A percentile compares a stretch with the other conserved stretches of the same genome.
phyloP scores from a whole-genome alignment of 139 green algal genomes.

The Parachlorella kessleri region DNA sequence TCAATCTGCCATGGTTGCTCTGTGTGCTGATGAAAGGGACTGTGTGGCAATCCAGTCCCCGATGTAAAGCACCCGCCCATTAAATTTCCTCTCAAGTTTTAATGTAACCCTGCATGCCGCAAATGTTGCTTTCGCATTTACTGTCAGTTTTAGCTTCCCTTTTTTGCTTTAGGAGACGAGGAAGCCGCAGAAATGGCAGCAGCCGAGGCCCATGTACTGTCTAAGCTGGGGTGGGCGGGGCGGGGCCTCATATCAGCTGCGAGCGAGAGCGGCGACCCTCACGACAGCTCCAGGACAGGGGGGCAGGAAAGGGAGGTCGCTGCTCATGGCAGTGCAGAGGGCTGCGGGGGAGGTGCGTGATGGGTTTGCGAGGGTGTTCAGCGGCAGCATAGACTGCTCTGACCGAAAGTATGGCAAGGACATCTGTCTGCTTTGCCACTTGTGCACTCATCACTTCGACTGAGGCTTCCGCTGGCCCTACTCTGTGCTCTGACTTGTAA shows the following conservation, averaged over 20 bases:
- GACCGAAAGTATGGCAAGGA: no score
- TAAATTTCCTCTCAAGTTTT: neutral
- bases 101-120: no score
- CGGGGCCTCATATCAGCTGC: constrained; percentile 68
- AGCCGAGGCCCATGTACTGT: constrained; percentile 69
- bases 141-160: no score
- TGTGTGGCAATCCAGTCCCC: neutral
- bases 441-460: no score
- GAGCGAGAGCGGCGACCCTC: neutral
- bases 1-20: neutral
- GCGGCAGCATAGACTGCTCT: no score
- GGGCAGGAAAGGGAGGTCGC: neutral
- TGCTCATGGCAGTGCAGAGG: constrained; percentile 5
- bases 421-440: no score
- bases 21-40: neutral
- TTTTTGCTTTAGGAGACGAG: constrained; percentile 14
- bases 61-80: neutral
- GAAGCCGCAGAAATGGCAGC: constrained; percentile 72
- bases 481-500: no score
- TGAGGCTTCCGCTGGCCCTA: no score
- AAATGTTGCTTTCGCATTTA: no score
- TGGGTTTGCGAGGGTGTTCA: no score
- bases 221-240: constrained; percentile 73
- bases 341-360: neutral
- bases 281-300: neutral